Base-by-base conservation (phyloP, 2,329 filamentous ascomycete genomes). In the Fusarium tanahbumbuense region DNA sequence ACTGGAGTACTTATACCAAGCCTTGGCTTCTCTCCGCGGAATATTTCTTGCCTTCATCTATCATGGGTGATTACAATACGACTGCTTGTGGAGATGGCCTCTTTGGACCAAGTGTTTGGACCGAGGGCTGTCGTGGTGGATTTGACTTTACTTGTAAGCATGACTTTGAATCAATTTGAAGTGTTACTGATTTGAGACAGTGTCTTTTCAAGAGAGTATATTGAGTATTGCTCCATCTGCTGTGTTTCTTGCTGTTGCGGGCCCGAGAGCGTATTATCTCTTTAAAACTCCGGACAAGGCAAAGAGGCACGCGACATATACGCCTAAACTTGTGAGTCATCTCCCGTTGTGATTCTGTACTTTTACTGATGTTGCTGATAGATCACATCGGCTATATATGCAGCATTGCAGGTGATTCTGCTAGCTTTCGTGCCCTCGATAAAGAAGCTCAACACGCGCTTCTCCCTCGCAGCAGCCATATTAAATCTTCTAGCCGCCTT, bases 121-220 rank as follows among this genome's bases (percentile, higher is more conserved):
- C 68, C 6, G 57, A 76, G 23, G 75, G 70, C 20, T 78, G 77
- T 67, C 75, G 77, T 15, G 76, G 76, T 7, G 77, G 77, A 3
- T 78, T 78, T 16, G 77, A 78, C 46, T 77, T 78, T 48, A 77
- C 76, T n/a, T 50, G 77, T 77, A 53, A 50, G 72, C 8, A 18
- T 22, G 10, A 22, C 13, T 8, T 3, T n/a, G 9, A 40, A 50
- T 18, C 34, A 9, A 16, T 5, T 5, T 12, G 6, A 3, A 8
- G 18, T 8, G 2, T 18, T 27, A 75, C 32, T 5, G 2, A 5
- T 41, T n/a, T 16, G 0, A 5, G 18, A 2, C 10, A 78, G 77
- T 78, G n/a, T 56, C 75, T 0, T 78, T 78, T 18, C 67, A 78
- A 49, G 76, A 78, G 25, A 77, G 73, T 25, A 71, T 77, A n/a